These are phyloP conservation scores for Bruguiera gymnorhiza DNA, from an alignment of 345 rosid species.

Conservation along the genomic window DNA sequence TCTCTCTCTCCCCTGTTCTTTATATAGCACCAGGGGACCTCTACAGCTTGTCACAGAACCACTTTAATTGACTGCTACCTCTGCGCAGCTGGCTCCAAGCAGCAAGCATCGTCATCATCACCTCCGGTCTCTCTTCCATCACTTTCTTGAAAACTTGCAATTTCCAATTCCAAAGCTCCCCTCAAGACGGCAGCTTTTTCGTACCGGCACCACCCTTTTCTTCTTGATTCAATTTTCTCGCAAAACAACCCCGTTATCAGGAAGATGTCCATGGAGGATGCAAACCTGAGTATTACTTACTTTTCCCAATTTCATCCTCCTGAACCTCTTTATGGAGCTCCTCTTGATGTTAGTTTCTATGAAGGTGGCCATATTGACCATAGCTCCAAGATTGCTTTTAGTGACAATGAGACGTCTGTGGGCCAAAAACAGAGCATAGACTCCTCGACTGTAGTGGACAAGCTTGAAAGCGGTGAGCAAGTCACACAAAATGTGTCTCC, in stretches of 20 bases:
- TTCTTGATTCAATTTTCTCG: constrained; percentile 42
- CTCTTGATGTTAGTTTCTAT: constrained; percentile 13
- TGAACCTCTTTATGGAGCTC: constrained; percentile 5
- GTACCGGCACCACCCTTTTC: constrained; percentile 42
- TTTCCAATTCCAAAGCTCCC: constrained; percentile 18
- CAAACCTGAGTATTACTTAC: constrained; percentile 13
- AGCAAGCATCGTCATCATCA: constrained; percentile 2
- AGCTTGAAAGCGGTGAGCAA: constrained; percentile 43
- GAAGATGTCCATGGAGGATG: constrained; percentile 30
- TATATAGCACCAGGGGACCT: constrained; percentile 23
- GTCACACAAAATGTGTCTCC: constrained; percentile 34
- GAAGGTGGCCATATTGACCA: constrained; percentile 14
- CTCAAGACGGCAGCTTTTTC: constrained; percentile 54
- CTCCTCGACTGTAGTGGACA: constrained; percentile 41
- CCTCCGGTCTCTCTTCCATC: constrained; percentile 13
- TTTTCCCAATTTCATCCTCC: constrained; percentile 34
- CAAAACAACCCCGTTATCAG: constrained; percentile 17
- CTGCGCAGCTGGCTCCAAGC: neutral
- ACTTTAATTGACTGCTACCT: constrained; percentile 21
- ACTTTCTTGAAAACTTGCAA: constrained; percentile 27
- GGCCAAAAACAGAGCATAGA: constrained; percentile 43
- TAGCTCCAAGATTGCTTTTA: constrained; percentile 14
- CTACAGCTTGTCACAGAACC: constrained; percentile 14
- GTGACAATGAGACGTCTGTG: constrained; percentile 34
- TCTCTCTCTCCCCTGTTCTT: constrained; percentile 8